Base-by-base conservation (phyloP, 805 yeast species). In the Schizosaccharomyces japonicus region DNA sequence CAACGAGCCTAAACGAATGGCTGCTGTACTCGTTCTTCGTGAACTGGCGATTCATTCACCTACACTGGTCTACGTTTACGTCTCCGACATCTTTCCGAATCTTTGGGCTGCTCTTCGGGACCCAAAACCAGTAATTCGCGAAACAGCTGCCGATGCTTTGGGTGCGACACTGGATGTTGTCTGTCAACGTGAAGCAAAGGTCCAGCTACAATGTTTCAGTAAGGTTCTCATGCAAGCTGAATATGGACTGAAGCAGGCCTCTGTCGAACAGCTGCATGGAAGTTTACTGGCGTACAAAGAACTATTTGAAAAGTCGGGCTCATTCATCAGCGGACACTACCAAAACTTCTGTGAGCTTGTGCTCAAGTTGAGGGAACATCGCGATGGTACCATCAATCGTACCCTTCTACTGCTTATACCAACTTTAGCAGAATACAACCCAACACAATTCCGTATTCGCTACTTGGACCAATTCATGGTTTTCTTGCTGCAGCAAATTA, bases 61-160 rank as follows among this genome's bases (percentile, higher is more conserved):
- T 1, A 80, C 92, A 5, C 65, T 83, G 50, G 66, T 87, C 47
- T 80, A 80, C 57, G 73, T 76, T 30, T 81, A 80, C 59, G 78
- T 83, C 27, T 75, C 78, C 50, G 78, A 79, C 39, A 77, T 85
- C 15, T 65, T 87, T 49, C 80, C 80, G 44, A 78, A 80, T 54
- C 73, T 87, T 15, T 85, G 95, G 95, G 69, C 75, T 34, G 94
- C 92, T 0, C 63, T 87, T 39, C 68, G 85, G 52, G 96, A 87
- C 59, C 69, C 75, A 19, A 84, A 80, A 55, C 64, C 75, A 17
- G 68, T 72, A 1, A 77, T 87, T 34, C 68, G 96, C 54, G 70
- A 69, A 49, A 96, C 87, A 57, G 78, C 95, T 1, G 95, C 94
- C 0, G 68, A 72, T 1, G 78, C 93, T 1, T 63, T 87, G 49